Conservation (phyloP, 1,284 basidiomycete species). For the Pseudozyma hubeiensis region DNA sequence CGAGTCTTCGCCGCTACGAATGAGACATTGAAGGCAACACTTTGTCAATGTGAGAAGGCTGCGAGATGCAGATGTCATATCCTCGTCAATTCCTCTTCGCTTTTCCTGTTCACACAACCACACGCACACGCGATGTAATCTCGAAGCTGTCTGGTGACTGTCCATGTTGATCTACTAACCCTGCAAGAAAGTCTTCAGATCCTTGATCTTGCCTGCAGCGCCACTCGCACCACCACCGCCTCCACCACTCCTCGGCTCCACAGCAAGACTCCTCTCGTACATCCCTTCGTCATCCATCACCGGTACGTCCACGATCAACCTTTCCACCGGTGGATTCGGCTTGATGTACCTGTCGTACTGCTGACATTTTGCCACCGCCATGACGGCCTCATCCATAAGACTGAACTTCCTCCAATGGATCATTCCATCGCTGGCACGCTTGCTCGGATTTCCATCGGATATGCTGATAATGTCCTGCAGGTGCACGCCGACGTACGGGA, state of each 20-base stretch:
- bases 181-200: conserved; percentile 40
- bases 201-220: conserved; percentile 46
- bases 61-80: no score
- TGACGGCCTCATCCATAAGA: conserved; percentile 63
- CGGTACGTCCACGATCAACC: conserved; percentile 54
- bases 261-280: conserved; percentile 50
- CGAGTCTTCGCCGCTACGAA: no score
- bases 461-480: conserved; percentile 63
- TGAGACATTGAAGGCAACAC: no score
- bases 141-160: no score
- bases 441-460: conserved; percentile 60
- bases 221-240: neutral
- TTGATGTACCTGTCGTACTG: conserved; percentile 45
- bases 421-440: conserved; percentile 49
- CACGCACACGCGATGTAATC: no score
- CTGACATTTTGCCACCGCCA: conserved; percentile 58
- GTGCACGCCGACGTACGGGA: conserved; percentile 64
- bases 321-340: conserved; percentile 34
- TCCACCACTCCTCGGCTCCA: conserved; percentile 42
- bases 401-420: conserved; percentile 64
- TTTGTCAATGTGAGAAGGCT: no score
- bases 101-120: no score
- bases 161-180: no score
- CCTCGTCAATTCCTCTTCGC: no score
- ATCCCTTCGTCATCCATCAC: conserved; percentile 60